Percentiles rank a stretch among this genome's conserved stretches.
These are phyloP conservation scores for Rosellinia necatrix DNA, from an alignment of 2,329 filamentous ascomycete genomes.

Conservation along the genomic window DNA sequence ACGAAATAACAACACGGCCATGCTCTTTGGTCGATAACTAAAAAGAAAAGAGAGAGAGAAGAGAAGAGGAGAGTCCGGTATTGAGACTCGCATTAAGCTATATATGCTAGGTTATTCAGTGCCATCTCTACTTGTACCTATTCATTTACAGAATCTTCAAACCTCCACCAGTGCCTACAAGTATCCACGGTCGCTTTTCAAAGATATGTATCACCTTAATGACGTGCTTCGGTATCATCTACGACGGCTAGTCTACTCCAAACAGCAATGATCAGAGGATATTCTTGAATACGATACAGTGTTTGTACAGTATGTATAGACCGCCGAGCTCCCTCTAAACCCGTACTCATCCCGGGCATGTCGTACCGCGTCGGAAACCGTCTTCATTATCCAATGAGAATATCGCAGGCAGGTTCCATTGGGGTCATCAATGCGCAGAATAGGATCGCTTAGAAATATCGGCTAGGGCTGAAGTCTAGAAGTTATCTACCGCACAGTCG, in stretches of 20 bases:
- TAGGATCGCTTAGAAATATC: background rate
- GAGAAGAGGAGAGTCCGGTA: too few relatives aligned
- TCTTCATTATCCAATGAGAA: background rate
- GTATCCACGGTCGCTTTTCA: background rate
- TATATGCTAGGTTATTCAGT: too few relatives aligned
- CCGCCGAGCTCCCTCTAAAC: background rate
- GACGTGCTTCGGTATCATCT: background rate
- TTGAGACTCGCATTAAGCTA: too few relatives aligned
- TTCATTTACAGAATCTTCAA: too few relatives aligned
- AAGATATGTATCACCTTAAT: background rate
- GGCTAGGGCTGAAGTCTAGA: conserved; percentile 15
- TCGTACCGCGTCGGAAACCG: background rate
- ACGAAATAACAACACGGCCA: background rate
- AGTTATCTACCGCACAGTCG: background rate
- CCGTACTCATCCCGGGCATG: background rate
- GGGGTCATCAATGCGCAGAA: background rate
- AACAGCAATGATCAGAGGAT: background rate
- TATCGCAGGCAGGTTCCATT: background rate
- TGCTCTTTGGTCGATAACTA: background rate
- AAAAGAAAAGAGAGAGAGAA: too few relatives aligned
- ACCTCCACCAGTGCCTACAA: too few relatives aligned
- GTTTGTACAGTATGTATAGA: background rate
- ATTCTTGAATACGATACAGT: conserved; percentile 3
- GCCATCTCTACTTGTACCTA: too few relatives aligned
- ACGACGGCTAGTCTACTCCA: too few relatives aligned